Evolutionary conservation across 192 early-diverging fungal species (phyloP), one percentile per base, ranked within the genome.

Genomic region (Obelidium mucronatum): DNA sequence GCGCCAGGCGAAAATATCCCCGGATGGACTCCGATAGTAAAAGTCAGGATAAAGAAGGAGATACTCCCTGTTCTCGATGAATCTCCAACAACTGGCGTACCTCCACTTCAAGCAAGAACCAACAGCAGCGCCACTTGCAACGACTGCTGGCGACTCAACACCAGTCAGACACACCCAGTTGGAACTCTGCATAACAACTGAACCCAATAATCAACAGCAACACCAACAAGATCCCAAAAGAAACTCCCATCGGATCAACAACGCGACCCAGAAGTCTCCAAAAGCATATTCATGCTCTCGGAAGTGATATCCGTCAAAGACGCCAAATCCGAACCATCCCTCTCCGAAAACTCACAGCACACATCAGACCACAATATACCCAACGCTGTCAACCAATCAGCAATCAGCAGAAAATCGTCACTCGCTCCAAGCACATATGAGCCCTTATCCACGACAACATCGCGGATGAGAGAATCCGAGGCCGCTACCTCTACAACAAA

Each of bases 21-120:
- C 19, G 65, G 67, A 26, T 76, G 65, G 75, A 33, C 44, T 76
- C 75, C 75, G 15, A 76, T 51, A 11, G 26, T 24, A 68, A 76
- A 24, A 40, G 40, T 74, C 24, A 22, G 30, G 26, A 58, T 26
- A 11, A 68, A 52, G 28, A 63, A 63, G 24, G 67, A 28, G 55
- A 6, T 15, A 70, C 33, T 70, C 58, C 26, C 68, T 54, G 26
- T 40, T 8, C 48, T 40, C 2, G 26, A 60, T 15, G 26, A 22
- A 60, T 26, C 1, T 28, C 26, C 58, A 28, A 1, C 58, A 15
- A 28, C 26, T 60, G 13, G 1, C 1, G 58, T 31, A 24, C 58
- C 58, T 2, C 26, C 58, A 2, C 11, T 1, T 52, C 24, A 53
- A 69, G 33, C 6, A 26, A 28, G 48, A 69, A 69, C 2, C 40